Evolutionary conservation across 2,329 filamentous ascomycete species (phyloP).

Genomic region (Thyridium curvatum): DNA sequence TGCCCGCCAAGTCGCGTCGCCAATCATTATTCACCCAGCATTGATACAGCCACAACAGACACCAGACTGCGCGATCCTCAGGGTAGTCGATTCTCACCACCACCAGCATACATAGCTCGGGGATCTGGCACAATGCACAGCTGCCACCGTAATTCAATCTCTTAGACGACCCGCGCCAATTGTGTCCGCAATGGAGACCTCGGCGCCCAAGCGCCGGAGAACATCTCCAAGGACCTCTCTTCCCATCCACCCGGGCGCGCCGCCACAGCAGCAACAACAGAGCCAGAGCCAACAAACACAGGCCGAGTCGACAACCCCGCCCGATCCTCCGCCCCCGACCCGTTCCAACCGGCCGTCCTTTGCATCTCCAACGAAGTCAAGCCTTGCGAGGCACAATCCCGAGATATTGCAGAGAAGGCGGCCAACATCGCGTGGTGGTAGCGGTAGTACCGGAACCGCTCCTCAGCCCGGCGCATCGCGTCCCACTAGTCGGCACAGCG

Average conservation of each 20-base stretch:
- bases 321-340: constrained; percentile 14
- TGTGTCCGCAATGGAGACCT: constrained; percentile 39
- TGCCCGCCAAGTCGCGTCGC: too few species aligned
- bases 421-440: constrained; percentile 16
- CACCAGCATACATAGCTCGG: too few species aligned
- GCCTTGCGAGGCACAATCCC: constrained; percentile 54
- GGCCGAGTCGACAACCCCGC: constrained; percentile 30
- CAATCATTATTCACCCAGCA: too few species aligned
- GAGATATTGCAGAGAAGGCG: constrained; percentile 43
- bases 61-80: too few species aligned
- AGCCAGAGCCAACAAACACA: constrained; percentile 8
- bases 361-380: constrained; percentile 61
- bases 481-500: constrained; percentile 5
- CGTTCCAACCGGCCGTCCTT: constrained; percentile 45
- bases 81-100: constrained; percentile 5
- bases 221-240: constrained; percentile 48
- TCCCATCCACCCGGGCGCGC: constrained; percentile 18
- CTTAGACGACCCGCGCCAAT: too few species aligned
- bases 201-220: constrained; percentile 58
- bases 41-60: too few species aligned
- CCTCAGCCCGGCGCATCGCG: constrained; percentile 11
- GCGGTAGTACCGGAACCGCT: too few species aligned
- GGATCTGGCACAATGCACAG: too few species aligned
- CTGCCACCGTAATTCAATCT: too few species aligned
- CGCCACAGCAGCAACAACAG: constrained; percentile 6